Evolutionary conservation across 106 monocot species (phyloP).

Genomic region (Vanilla planifolia): DNA sequence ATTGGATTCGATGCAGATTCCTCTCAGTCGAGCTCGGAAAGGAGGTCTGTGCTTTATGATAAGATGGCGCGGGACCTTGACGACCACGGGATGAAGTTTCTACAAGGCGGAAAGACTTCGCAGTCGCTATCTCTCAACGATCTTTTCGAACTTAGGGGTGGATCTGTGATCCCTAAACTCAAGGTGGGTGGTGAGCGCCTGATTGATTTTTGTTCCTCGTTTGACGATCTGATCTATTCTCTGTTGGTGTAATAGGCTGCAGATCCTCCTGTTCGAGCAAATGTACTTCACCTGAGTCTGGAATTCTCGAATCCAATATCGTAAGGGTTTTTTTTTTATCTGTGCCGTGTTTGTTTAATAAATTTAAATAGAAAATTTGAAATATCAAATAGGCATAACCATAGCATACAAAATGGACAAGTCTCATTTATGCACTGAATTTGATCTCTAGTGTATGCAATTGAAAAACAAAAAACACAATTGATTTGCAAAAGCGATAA

Average conservation of each 20-base stretch:
- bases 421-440: too few species aligned
- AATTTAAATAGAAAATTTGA: too few species aligned
- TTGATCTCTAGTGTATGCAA: too few species aligned
- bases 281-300: constrained; percentile 62
- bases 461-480: too few species aligned
- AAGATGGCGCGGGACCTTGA: constrained; percentile 79
- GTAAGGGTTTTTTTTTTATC: constrained; percentile 50
- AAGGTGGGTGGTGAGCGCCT: constrained; percentile 35
- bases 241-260: constrained; percentile 38
- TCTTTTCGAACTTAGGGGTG: constrained; percentile 52
- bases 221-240: background rate
- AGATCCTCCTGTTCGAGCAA: constrained; percentile 85
- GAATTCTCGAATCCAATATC: constrained; percentile 61
- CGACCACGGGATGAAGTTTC: constrained; percentile 61
- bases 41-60: constrained; percentile 58
- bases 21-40: constrained; percentile 20
- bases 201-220: background rate
- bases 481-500: too few species aligned
- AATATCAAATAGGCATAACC: too few species aligned
- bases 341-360: too few species aligned
- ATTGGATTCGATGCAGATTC: constrained; percentile 3
- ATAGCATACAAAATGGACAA: too few species aligned
- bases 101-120: constrained; percentile 75
- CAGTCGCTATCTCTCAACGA: constrained; percentile 76
- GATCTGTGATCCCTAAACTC: constrained; percentile 45